Evolutionary conservation across 768 basidiomycete species (phyloP).

Genomic region (Phlebiopsis gigantea): DNA sequence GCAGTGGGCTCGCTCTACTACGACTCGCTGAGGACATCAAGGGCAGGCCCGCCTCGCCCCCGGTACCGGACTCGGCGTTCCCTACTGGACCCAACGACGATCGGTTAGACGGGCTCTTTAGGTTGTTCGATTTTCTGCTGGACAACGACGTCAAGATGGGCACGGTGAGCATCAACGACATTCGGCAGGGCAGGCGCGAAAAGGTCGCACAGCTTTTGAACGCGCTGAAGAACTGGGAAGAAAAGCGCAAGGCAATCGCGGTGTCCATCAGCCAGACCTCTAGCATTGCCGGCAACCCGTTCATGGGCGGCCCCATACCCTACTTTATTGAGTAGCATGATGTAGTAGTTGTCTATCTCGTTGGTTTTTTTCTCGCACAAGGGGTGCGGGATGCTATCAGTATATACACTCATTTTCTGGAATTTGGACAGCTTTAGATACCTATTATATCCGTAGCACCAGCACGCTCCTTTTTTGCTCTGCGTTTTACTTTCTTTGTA

Average conservation of each 20-base stretch:
- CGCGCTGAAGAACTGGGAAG: conserved; percentile 77
- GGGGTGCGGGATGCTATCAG: not conserved
- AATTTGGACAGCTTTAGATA: conserved; percentile 1
- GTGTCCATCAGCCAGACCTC: conserved; percentile 40
- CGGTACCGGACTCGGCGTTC: conserved; percentile 78
- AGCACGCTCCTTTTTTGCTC: conserved; percentile 3
- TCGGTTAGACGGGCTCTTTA: conserved; percentile 82
- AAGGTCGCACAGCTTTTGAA: conserved; percentile 78
- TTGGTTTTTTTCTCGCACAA: conserved; percentile 1
- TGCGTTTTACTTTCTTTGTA: conserved; percentile 12
- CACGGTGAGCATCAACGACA: conserved; percentile 89
- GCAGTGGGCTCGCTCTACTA: conserved; percentile 72
- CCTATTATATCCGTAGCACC: not conserved
- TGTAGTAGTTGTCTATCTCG: not conserved
- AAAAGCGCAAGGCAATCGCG: conserved; percentile 56
- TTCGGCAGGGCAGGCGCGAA: conserved; percentile 74
- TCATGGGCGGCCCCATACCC: conserved; percentile 17
- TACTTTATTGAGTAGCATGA: not conserved
- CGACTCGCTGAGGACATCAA: conserved; percentile 82
- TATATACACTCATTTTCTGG: conserved; percentile 1
- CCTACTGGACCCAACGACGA: conserved; percentile 63
- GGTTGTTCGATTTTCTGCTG: conserved; percentile 86
- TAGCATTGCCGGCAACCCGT: conserved; percentile 22
- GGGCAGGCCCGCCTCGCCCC: conserved; percentile 57
- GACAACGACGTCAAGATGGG: conserved; percentile 92